A percentile compares a stretch with the other conserved stretches of the same genome.
These are phyloP conservation scores for Wickerhamomyces mucosus DNA, from an alignment of 805 yeast species.

Conservation along the genomic window DNA sequence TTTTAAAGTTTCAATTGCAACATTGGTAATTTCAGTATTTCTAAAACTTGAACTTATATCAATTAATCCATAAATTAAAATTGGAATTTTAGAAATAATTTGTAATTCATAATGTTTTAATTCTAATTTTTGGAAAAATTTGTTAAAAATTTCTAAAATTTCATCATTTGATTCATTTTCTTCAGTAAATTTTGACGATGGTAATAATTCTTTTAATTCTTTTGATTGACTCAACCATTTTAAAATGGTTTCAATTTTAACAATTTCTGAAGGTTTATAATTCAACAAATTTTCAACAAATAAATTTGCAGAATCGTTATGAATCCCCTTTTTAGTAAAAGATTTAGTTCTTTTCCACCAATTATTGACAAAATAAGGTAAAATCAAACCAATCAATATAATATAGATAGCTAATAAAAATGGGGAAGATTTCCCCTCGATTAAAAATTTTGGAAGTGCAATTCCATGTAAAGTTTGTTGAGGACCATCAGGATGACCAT, in stretches of 20 bases:
- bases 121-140: slow-evolving; percentile 32
- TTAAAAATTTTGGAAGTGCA: slow-evolving; percentile 86
- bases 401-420: slow-evolving; percentile 59
- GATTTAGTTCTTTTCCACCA: slow-evolving; percentile 88
- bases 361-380: slow-evolving; percentile 71
- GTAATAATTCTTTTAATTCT: slow-evolving; percentile 43
- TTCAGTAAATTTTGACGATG: no score
- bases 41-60: slow-evolving; percentile 80
- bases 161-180: slow-evolving; percentile 35
- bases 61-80: slow-evolving; percentile 58
- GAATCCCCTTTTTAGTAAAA: slow-evolving; percentile 75
- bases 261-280: slow-evolving; percentile 55
- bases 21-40: slow-evolving; percentile 51
- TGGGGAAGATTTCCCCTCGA: slow-evolving; percentile 72
- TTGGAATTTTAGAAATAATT: slow-evolving; percentile 55
- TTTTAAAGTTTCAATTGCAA: slow-evolving; percentile 58
- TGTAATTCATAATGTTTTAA: slow-evolving; percentile 32
- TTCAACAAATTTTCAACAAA: slow-evolving; percentile 69
- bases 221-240: slow-evolving; percentile 54
- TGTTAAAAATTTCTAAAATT: slow-evolving; percentile 40
- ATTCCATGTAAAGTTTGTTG: slow-evolving; percentile 86
- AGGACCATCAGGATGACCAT: slow-evolving; percentile 98
- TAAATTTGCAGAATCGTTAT: slow-evolving; percentile 71
- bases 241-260: slow-evolving; percentile 47
- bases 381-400: slow-evolving; percentile 59